phyloP scores from a whole-genome alignment of 192 early-diverging fungal species.

The Podila verticillata region DNA sequence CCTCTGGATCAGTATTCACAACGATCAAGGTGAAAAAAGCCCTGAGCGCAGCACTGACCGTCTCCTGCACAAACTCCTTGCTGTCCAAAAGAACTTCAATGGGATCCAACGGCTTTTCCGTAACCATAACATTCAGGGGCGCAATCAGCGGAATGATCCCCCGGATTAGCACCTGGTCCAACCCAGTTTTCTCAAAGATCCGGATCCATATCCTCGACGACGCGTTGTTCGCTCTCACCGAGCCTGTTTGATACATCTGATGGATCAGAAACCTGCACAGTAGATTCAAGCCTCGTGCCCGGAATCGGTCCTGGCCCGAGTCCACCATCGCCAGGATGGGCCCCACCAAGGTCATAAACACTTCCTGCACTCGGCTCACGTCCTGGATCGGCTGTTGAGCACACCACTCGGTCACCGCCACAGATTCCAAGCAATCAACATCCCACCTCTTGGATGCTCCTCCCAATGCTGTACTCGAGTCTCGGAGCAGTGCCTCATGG shows the following conservation, averaged over 20 bases:
- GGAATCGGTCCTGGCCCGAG: conserved; percentile 3
- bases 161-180: conserved; percentile 36
- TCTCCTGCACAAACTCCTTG: conserved; percentile 7
- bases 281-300: conserved; percentile 29
- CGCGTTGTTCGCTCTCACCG: neutral
- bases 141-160: conserved; percentile 16
- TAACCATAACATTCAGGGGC: conserved; percentile 11
- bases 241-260: neutral
- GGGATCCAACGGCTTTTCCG: neutral
- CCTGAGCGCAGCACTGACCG: conserved; percentile 22
- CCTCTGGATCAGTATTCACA: conserved; percentile 26
- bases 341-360: conserved; percentile 32
- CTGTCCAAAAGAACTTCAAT: neutral
- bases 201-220: conserved; percentile 39
- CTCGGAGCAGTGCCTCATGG: neutral
- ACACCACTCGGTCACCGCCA: conserved; percentile 38
- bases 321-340: conserved; percentile 35
- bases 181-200: conserved; percentile 41
- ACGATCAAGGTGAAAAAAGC: conserved; percentile 41
- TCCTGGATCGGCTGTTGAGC: conserved; percentile 39
- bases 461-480: neutral
- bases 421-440: conserved; percentile 21
- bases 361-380: conserved; percentile 19
- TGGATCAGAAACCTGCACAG: conserved; percentile 28
- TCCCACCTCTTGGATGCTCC: conserved; percentile 10